phyloP scores from a whole-genome alignment of 1,139 yeast species.

The Debaryomycetaceae sp. region DNA sequence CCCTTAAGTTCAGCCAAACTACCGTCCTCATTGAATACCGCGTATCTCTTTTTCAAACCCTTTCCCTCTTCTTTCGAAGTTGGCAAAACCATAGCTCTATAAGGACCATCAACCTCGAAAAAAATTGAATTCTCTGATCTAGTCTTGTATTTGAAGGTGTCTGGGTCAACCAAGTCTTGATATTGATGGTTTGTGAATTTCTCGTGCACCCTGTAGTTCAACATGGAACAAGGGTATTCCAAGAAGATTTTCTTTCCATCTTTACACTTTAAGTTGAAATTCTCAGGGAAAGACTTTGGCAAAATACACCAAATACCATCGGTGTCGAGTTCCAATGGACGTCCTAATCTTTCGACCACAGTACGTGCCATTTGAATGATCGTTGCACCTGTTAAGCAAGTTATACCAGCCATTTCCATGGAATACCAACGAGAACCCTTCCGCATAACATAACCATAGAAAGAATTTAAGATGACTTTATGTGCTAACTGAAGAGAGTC shows the following conservation, averaged over 20 bases:
- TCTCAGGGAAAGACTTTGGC: slow-evolving; percentile 91
- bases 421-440: slow-evolving; percentile 99
- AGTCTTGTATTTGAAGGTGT: slow-evolving; percentile 65
- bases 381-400: slow-evolving; percentile 96
- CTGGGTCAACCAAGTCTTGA: slow-evolving; percentile 76
- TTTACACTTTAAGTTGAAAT: slow-evolving; percentile 63
- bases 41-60: slow-evolving; percentile 93
- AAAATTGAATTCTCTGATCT: slow-evolving; percentile 90
- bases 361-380: slow-evolving; percentile 96
- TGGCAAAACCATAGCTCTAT: slow-evolving; percentile 94
- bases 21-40: slow-evolving; percentile 95
- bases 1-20: slow-evolving; percentile 94
- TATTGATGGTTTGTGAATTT: slow-evolving; percentile 92
- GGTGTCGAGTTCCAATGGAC: slow-evolving; percentile 95
- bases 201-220: slow-evolving; percentile 89
- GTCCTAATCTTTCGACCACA: slow-evolving; percentile 89
- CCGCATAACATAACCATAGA: slow-evolving; percentile 98
- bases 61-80: slow-evolving; percentile 97
- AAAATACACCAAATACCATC: slow-evolving; percentile 99
- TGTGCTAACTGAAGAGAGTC: slow-evolving; percentile 97
- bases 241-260: slow-evolving; percentile 76
- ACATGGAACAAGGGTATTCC: slow-evolving; percentile 95
- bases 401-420: slow-evolving; percentile 99
- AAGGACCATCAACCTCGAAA: slow-evolving; percentile 98
- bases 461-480: slow-evolving; percentile 92